Base-by-base conservation (phyloP, 257 asterid species). In the Plantago elongata region DNA sequence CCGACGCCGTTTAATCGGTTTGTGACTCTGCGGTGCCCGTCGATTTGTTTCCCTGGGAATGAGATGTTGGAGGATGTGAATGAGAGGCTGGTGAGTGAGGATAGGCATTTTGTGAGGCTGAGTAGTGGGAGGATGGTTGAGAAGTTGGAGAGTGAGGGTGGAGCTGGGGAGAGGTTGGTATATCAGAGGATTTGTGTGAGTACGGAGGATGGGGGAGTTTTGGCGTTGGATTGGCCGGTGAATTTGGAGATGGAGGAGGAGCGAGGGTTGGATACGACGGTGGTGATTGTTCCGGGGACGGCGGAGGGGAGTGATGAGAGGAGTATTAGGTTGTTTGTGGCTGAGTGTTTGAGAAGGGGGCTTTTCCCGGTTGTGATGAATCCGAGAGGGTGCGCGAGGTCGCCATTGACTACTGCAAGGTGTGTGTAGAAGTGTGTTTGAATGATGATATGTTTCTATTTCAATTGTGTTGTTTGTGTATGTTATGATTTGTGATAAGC, bases 331-430 rank as follows among this genome's bases (percentile, higher is more conserved):
- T 72, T 40, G 16, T 80, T 89, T 45, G 91, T 85, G 13, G 72
- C 79, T 16, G 91, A 80, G 64, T 83, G 95, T 79, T 72, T 89
- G 79, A 82, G 80, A 74, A 69, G 87, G 67, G 97, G 99, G 56
- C 74, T 72, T 66, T 93, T 93, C 61, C 97, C 99, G 0, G 76
- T 89, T 63, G 97, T 93, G 43, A 76, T 93, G 94, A 93, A 93
- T 79, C 99, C 99, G 10, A 80, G 99, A 64, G 99, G 99, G 16
- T 93, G 97, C 74, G 99, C 96, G 13, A 88, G 88, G 62, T 89
- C 99, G 5, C 99, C 99, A 4, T 65, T 93, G 61, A 89, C 91
- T 29, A 89, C 97, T 44, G 83, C 99, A 13, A 69, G 97, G 99
- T 89, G 67, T 66, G 79, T 71, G 54, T 52, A 0, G 40, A 34